Evolutionary conservation across 495 filamentous ascomycete genomes (phyloP).

Genomic region (Hypoxylon lienhwacheense): DNA sequence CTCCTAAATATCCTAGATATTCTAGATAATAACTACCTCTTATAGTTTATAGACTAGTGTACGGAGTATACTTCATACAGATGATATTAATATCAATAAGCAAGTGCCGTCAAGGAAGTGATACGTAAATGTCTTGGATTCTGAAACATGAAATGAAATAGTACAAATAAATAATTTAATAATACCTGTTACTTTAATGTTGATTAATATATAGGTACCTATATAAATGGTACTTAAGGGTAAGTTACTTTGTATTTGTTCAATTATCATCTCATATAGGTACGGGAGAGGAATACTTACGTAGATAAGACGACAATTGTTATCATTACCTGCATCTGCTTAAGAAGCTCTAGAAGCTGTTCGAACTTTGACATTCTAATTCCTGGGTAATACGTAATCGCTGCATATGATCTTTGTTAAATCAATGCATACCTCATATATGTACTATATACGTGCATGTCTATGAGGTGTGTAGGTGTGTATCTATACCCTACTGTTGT

Average conservation of each 20-base stretch:
- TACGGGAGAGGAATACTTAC: background rate
- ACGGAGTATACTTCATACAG: too few species aligned
- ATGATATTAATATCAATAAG: too few species aligned
- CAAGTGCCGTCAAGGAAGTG: background rate
- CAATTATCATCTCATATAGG: background rate
- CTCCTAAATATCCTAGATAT: background rate
- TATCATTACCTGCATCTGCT: background rate
- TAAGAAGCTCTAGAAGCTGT: conserved; percentile 24
- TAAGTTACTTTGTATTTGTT: too few species aligned
- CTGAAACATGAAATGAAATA: background rate
- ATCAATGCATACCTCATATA: conserved; percentile 7
- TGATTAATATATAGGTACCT: background rate
- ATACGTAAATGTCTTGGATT: conserved; percentile 2
- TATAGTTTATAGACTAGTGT: too few species aligned
- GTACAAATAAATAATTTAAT: background rate
- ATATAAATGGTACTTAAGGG: too few species aligned
- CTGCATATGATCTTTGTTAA: conserved; percentile 14
- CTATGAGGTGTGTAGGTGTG: background rate
- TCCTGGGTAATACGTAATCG: conserved; percentile 33
- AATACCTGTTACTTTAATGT: too few species aligned
- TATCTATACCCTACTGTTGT: background rate
- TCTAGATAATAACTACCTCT: background rate
- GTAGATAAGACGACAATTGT: background rate
- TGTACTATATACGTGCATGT: background rate
- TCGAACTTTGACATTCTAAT: conserved; percentile 7